Conservation (phyloP, 306 rosid genomes). For the Trifolium fragiferum region DNA sequence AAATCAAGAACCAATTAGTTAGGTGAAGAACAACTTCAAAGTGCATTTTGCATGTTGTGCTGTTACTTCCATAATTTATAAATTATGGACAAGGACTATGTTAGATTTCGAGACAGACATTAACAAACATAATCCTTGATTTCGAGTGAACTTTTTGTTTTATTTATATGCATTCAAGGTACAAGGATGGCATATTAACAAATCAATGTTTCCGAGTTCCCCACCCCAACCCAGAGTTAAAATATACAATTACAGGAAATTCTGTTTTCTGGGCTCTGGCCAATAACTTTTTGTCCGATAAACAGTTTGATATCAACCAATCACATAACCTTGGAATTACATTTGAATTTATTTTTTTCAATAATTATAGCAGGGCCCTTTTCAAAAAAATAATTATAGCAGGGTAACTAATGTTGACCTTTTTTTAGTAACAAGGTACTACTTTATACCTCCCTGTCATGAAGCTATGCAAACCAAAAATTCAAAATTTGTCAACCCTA, state of each 20-base stretch:
- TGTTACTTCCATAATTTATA: constrained; percentile 22
- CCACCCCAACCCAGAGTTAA: neutral
- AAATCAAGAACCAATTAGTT: constrained; percentile 26
- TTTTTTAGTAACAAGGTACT: neutral
- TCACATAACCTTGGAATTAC: neutral
- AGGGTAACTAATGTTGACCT: too few species aligned
- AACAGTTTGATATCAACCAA: neutral
- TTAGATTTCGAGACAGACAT: constrained; percentile 2
- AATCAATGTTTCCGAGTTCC: neutral
- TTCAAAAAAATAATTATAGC: neutral
- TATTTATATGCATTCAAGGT: neutral
- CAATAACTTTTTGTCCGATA: neutral
- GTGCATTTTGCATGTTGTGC: constrained; percentile 16
- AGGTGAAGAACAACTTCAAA: constrained; percentile 24
- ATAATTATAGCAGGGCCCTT: too few species aligned
- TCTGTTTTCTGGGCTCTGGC: neutral
- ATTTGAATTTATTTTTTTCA: neutral
- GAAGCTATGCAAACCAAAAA: constrained; percentile 7
- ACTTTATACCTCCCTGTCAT: neutral
- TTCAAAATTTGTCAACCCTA: neutral
- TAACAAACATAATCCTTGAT: constrained; percentile 4
- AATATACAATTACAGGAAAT: neutral
- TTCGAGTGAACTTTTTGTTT: neutral
- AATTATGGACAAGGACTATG: constrained; percentile 5
- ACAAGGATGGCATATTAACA: constrained; percentile 5